Conservation (phyloP, 495 filamentous ascomycete species). For the Daldinia decipiens region DNA sequence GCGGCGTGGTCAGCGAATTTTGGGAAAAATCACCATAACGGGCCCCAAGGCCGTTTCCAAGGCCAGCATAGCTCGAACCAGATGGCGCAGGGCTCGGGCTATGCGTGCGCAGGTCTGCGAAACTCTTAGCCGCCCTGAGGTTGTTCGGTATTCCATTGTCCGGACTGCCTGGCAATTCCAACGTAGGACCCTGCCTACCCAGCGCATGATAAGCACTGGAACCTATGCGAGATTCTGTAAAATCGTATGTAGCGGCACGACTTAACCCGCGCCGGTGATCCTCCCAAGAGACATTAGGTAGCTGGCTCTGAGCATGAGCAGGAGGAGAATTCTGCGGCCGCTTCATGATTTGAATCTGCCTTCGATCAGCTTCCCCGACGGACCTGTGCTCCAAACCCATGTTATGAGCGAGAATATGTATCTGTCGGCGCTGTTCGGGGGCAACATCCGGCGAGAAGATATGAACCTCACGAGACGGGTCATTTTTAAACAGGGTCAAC, state of each 20-base stretch:
- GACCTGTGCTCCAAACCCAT: conserved; percentile 92
- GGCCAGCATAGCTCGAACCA: conserved; percentile 79
- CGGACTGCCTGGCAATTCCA: conserved; percentile 87
- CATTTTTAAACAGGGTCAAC: conserved; percentile 87
- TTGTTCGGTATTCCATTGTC: conserved; percentile 69
- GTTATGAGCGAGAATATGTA: conserved; percentile 94
- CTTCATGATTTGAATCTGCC: conserved; percentile 90
- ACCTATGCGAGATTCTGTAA: conserved; percentile 84
- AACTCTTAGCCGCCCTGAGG: conserved; percentile 95
- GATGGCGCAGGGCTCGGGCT: conserved; percentile 94
- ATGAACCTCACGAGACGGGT: conserved; percentile 76
- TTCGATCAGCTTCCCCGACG: conserved; percentile 82
- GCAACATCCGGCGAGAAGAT: conserved; percentile 84
- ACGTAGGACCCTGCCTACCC: conserved; percentile 77
- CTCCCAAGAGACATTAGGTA: conserved; percentile 73
- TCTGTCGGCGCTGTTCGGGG: conserved; percentile 83
- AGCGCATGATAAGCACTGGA: conserved; percentile 74
- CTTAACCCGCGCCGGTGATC: conserved; percentile 82
- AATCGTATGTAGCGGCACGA: conserved; percentile 97
- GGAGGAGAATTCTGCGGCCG: conserved; percentile 64
- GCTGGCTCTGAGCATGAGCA: conserved; percentile 72
- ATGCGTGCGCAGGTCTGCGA: conserved; percentile 93
- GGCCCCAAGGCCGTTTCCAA: conserved; percentile 53
- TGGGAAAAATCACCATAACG: conserved; percentile 68
- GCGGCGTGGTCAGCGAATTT: conserved; percentile 69